These are phyloP conservation scores for Fragaria vesca DNA, from an alignment of 306 rosid genomes.

Conservation along the genomic window DNA sequence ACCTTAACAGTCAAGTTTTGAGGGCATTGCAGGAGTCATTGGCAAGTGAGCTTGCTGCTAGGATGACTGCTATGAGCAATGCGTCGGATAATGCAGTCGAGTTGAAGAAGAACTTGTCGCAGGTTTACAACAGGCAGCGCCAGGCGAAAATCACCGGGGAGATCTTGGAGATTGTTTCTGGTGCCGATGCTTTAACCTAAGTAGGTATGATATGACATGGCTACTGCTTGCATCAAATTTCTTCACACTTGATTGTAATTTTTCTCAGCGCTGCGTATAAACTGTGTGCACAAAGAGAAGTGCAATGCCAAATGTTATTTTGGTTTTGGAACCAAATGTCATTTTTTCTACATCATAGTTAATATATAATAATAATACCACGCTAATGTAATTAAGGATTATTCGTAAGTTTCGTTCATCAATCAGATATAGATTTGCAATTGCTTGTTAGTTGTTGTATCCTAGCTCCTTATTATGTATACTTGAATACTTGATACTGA, in stretches of 20 bases:
- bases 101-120: conserved; percentile 63
- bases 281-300: conserved; percentile 13
- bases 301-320: neutral
- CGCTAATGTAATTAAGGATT: conserved; percentile 11
- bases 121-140: conserved; percentile 64
- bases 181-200: conserved; percentile 58
- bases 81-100: conserved; percentile 73
- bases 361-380: neutral
- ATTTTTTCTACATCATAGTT: conserved; percentile 17
- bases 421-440: neutral
- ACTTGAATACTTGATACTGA: neutral
- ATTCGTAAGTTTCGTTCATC: neutral
- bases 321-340: conserved; percentile 18
- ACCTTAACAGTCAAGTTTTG: conserved; percentile 81
- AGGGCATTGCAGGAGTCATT: conserved; percentile 90
- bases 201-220: neutral
- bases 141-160: conserved; percentile 93
- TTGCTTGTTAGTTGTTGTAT: neutral
- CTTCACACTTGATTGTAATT: conserved; percentile 11
- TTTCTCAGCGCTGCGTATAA: conserved; percentile 8
- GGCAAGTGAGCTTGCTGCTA: conserved; percentile 87
- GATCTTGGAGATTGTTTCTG: conserved; percentile 90
- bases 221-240: neutral
- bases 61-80: conserved; percentile 90
- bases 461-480: neutral